phyloP scores from a whole-genome alignment of 2,329 filamentous ascomycete genomes.

The Fulvia fulva region DNA sequence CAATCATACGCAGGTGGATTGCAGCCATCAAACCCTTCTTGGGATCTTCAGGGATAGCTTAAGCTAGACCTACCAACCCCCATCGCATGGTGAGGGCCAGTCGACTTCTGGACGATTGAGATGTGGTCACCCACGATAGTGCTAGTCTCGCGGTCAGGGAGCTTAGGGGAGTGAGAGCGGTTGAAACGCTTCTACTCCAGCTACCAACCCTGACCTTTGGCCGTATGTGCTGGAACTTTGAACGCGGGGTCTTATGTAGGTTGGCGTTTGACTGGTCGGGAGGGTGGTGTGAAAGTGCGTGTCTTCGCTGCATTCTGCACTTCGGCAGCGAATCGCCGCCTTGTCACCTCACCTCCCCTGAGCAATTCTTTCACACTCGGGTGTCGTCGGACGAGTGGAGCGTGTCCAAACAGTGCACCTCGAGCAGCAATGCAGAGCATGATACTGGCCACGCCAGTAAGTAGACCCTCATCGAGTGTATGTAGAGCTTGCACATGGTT shows the following conservation, averaged over 20 bases:
- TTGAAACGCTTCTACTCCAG: not conserved
- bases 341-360: not conserved
- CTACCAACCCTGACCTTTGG: not conserved
- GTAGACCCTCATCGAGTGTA: no score
- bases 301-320: not conserved
- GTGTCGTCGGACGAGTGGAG: not conserved
- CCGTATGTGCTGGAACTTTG: not conserved
- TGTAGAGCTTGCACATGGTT: no score
- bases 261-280: not conserved
- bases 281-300: not conserved
- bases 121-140: not conserved
- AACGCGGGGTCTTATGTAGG: not conserved
- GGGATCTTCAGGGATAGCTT: not conserved
- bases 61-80: not conserved
- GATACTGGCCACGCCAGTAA: not conserved
- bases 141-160: not conserved
- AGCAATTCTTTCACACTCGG: not conserved
- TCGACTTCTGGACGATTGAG: not conserved
- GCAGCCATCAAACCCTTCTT: not conserved
- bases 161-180: not conserved
- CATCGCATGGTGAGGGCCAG: not conserved
- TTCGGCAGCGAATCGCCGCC: no score
- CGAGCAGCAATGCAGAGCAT: not conserved
- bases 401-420: not conserved
- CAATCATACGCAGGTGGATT: not conserved